These are phyloP conservation scores for Raffaelea arxii DNA, from an alignment of 2,329 filamentous ascomycete genomes.

Conservation along the genomic window DNA sequence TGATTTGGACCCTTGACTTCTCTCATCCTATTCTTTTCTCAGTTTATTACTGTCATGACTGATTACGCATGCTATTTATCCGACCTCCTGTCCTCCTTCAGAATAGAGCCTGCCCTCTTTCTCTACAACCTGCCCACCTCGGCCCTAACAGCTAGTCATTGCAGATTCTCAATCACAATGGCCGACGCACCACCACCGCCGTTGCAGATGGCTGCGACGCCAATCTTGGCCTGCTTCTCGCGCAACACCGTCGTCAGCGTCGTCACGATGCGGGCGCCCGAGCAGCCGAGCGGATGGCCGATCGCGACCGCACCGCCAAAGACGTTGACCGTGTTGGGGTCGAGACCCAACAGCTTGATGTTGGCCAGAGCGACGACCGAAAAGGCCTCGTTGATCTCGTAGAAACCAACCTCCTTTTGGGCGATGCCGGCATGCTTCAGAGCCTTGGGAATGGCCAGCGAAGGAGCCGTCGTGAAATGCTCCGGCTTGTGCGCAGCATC, in stretches of 20 bases:
- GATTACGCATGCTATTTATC: too few relatives aligned
- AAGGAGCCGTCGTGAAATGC: constrained; percentile 91
- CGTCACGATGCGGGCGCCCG: constrained; percentile 85
- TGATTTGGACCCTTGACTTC: neutral
- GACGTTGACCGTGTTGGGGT: constrained; percentile 83
- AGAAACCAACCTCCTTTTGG: constrained; percentile 73
- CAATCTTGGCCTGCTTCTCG: constrained; percentile 89
- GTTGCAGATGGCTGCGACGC: constrained; percentile 93
- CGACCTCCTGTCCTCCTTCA: neutral
- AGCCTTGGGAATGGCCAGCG: constrained; percentile 93
- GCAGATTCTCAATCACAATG: constrained; percentile 72
- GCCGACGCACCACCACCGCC: constrained; percentile 93
- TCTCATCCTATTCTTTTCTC: neutral
- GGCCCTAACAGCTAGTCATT: constrained; percentile 29
- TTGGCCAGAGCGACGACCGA: constrained; percentile 94
- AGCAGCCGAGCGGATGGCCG: constrained; percentile 88
- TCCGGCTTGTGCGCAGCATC: constrained; percentile 85
- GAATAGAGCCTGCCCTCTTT: too few relatives aligned
- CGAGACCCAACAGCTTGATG: constrained; percentile 77
- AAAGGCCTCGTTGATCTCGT: constrained; percentile 99
- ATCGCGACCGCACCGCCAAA: constrained; percentile 93
- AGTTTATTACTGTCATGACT: neutral
- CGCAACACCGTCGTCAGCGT: constrained; percentile 81
- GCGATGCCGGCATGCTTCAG: constrained; percentile 85
- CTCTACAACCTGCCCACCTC: too few relatives aligned